Percentiles rank a stretch among this genome's conserved stretches.
Evolutionary conservation across 148 eudicot species (phyloP).

Genomic region (Fagopyrum tataricum): DNA sequence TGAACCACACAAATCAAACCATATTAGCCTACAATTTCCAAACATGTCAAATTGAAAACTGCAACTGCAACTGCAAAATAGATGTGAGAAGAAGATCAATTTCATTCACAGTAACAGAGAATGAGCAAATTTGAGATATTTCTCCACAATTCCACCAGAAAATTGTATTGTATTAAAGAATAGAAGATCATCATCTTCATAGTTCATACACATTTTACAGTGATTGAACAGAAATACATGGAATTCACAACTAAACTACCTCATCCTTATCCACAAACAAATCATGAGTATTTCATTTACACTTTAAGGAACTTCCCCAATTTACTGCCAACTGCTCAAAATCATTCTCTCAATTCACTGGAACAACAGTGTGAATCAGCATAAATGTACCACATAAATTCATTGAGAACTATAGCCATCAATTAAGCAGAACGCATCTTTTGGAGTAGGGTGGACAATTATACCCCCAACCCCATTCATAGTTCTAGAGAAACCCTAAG

Average conservation of each 20-base stretch:
- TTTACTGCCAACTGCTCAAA: not conserved
- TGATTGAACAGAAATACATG: not conserved
- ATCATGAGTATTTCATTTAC: not conserved
- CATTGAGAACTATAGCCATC: not conserved
- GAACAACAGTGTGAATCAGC: not conserved
- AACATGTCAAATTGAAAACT: not conserved
- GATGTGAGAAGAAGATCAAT: not conserved
- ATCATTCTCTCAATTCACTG: not conserved
- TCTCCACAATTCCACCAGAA: not conserved
- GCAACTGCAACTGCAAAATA: too few species aligned
- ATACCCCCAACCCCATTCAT: not conserved
- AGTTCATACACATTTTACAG: not conserved
- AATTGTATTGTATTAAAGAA: constrained; percentile 1
- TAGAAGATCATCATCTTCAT: constrained; percentile 7
- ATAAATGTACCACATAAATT: not conserved
- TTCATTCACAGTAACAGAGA: not conserved
- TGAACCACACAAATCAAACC: not conserved
- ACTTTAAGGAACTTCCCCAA: not conserved
- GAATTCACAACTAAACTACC: not conserved
- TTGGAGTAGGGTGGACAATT: not conserved
- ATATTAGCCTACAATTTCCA: not conserved
- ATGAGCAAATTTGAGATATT: not conserved
- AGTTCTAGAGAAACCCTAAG: constrained; percentile 4
- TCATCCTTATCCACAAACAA: not conserved
- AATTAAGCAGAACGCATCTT: not conserved